Base-by-base conservation (phyloP, 1,284 basidiomycete species). In the Melampsora occidentalis region DNA sequence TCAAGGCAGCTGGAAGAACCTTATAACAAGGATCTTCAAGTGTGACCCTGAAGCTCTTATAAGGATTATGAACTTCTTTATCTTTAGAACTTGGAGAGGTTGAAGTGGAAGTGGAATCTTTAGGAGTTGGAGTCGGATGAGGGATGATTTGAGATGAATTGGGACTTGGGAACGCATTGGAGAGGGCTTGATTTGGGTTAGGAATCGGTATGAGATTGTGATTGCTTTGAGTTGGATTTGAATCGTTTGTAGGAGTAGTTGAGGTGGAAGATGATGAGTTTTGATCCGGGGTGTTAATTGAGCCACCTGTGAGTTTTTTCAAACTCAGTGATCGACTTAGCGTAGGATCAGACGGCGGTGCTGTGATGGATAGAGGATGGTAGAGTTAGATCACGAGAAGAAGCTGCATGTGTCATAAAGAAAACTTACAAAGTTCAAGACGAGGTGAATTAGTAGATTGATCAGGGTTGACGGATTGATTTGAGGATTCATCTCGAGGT, bases 21-120 rank as follows among this genome's bases (percentile, higher is more conserved):
- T 97, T 97, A 90, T 92, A 96, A 73, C 95, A 97, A 0, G 97
- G 96, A 83, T 99, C 97, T 78, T 99, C 96, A 78, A 99, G 84
- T 78, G 92, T 87, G 33, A 87, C 87, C 28, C 84, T 82, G 81
- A 87, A 86, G 49, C 80, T 82, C 69, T 83, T 83, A 78, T 85
- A 85, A 42, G 82, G 83, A 69, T 86, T 85, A 61, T 85, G 84
- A 9, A 48, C 5, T 14, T 65, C 70, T 20, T 63, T 62, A 1
- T 64, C 62, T 64, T 78, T 22, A 6, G 31, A 22, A 48, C 12
- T 42, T 42, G 39, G 39, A 9, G 39, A 42, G 2, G 25, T 31
- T 20, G 75, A 66, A 35, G 63, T 70, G 6, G 53, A 25, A 1
- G 75, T 62, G 22, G 66, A 59, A 70, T 63, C 25, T 57, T 42